phyloP scores from a whole-genome alignment of 177 flowering plant species.

The Vitis hybrid region DNA sequence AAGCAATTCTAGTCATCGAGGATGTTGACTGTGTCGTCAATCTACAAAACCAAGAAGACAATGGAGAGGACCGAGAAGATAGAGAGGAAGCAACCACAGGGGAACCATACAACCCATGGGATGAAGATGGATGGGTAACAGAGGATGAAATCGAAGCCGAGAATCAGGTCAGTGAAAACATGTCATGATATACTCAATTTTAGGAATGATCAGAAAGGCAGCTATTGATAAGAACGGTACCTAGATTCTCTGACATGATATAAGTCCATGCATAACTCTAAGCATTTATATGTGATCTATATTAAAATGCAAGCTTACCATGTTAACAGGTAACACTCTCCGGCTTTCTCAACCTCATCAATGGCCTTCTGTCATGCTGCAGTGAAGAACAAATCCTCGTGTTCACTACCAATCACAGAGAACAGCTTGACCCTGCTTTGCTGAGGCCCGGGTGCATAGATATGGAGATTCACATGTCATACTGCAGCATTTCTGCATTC shows the following conservation, averaged over 20 bases:
- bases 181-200: no score
- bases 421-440: conserved; percentile 34
- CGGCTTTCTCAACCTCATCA: conserved; percentile 31
- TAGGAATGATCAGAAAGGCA: no score
- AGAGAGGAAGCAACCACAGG: not conserved
- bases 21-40: conserved; percentile 32
- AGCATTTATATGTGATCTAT: no score
- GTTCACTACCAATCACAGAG: conserved; percentile 40
- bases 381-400: conserved; percentile 41
- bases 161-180: no score
- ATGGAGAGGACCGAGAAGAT: conserved; percentile 22
- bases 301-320: no score
- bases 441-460: conserved; percentile 41
- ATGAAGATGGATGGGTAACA: no score
- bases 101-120: no score
- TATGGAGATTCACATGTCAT: conserved; percentile 39
- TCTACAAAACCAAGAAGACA: not conserved
- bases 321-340: conserved; percentile 25
- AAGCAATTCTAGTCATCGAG: conserved; percentile 44
- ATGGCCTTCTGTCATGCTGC: conserved; percentile 41
- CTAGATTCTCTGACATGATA: no score
- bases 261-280: no score
- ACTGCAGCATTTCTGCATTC: conserved; percentile 30
- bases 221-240: no score
- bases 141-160: no score